phyloP scores from a whole-genome alignment of 108 stramenopile genomes.

The Tribonema minus region DNA sequence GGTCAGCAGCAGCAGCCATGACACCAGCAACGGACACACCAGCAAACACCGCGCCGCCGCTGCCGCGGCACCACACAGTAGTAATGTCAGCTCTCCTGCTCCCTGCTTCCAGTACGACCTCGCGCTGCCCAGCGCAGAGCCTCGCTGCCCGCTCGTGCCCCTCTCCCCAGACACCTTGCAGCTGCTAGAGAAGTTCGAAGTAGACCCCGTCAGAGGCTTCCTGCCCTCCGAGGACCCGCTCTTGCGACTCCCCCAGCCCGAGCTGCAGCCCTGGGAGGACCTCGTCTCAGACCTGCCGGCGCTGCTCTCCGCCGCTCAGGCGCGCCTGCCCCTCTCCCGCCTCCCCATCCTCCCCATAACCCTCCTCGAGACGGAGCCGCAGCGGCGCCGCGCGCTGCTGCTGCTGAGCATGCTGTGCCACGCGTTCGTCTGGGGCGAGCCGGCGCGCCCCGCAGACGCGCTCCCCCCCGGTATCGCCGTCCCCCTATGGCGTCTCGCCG shows the following conservation, averaged over 20 bases:
- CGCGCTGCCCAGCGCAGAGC: not conserved
- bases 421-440: conserved; percentile 50
- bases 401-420: conserved; percentile 48
- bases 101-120: not conserved
- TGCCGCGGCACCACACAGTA: not conserved
- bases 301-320: conserved; percentile 48
- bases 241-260: conserved; percentile 43
- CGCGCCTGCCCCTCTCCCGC: not conserved
- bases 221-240: conserved; percentile 44
- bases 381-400: conserved; percentile 46
- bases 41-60: not conserved
- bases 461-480: conserved; percentile 27
- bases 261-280: conserved; percentile 54
- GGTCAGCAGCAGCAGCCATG: not conserved
- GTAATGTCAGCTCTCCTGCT: not conserved
- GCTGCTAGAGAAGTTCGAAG: conserved; percentile 12
- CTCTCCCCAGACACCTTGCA: not conserved
- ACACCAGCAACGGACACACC: not conserved
- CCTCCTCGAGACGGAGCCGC: conserved; percentile 21
- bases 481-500: conserved; percentile 38
- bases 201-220: conserved; percentile 40
- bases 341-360: no score
- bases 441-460: not conserved
- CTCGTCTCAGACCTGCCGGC: conserved; percentile 44
- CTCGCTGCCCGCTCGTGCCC: not conserved